Percentiles rank a stretch among this genome's conserved stretches.
Evolutionary conservation across 306 rosid genomes (phyloP).

Genomic region (Ormosia semicastrata): DNA sequence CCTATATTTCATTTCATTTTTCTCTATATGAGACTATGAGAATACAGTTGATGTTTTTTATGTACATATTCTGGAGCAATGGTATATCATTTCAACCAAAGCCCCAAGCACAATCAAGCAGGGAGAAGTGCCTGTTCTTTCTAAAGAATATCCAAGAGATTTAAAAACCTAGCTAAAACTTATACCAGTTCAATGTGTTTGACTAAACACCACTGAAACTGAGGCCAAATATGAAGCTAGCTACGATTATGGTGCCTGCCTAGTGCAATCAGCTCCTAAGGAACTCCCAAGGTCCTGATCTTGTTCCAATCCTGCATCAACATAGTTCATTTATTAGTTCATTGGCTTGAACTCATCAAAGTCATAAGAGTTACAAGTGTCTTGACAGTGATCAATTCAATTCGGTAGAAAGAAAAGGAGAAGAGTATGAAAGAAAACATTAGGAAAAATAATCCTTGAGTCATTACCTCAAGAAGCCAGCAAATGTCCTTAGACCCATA

Average conservation of each 20-base stretch:
- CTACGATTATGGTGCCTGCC: not conserved
- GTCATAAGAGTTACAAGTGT: not conserved
- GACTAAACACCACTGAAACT: conserved; percentile 4
- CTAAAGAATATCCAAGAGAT: conserved; percentile 14
- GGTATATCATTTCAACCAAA: conserved; percentile 22
- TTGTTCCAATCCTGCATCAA: conserved; percentile 83
- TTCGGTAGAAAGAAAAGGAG: not conserved
- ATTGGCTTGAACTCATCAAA: not conserved
- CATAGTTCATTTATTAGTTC: not conserved
- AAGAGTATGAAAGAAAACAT: not conserved
- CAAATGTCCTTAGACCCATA: conserved; percentile 79
- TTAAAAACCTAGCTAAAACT: not conserved
- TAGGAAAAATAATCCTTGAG: not conserved
- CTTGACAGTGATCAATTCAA: not conserved
- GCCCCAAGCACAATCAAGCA: conserved; percentile 9
- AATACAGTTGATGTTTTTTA: not conserved
- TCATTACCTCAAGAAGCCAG: conserved; percentile 84
- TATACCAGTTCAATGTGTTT: not conserved
- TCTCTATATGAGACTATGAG: not conserved
- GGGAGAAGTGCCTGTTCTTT: not conserved
- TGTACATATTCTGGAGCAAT: conserved; percentile 23
- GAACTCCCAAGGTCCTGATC: conserved; percentile 93
- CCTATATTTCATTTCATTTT: conserved; percentile 20
- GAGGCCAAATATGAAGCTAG: conserved; percentile 17
- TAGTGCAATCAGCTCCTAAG: conserved; percentile 43